A percentile compares a stretch with the other conserved stretches of the same genome.
Evolutionary conservation across 2,329 filamentous ascomycete species (phyloP).

Genomic region (Apiospora malaysiana): DNA sequence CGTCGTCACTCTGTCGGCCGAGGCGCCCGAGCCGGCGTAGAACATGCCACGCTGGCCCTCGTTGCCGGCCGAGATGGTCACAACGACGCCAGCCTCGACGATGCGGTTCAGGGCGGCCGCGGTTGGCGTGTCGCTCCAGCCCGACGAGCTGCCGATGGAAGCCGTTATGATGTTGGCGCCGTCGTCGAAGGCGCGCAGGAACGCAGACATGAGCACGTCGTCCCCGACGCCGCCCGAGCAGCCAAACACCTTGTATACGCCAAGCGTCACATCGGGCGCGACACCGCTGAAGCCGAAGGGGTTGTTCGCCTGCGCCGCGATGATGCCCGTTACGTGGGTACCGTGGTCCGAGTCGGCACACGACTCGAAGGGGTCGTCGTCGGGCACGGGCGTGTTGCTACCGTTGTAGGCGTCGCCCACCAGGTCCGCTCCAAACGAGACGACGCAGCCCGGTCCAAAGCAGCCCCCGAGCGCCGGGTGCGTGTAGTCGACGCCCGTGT

Average conservation of each 20-base stretch:
- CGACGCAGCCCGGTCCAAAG: constrained; percentile 64
- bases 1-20: constrained; percentile 53
- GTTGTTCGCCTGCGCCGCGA: constrained; percentile 60
- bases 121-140: constrained; percentile 60
- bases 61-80: constrained; percentile 60
- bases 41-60: constrained; percentile 53
- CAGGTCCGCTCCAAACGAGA: constrained; percentile 62
- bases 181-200: constrained; percentile 65
- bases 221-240: constrained; percentile 56
- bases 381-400: constrained; percentile 36
- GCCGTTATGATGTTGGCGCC: constrained; percentile 63
- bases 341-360: constrained; percentile 54
- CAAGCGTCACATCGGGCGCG: constrained; percentile 55
- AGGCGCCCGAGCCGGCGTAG: constrained; percentile 54
- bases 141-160: constrained; percentile 57
- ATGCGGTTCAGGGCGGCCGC: constrained; percentile 57
- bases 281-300: constrained; percentile 61
- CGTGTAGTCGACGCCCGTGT: constrained; percentile 65
- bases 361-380: constrained; percentile 29
- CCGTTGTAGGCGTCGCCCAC: constrained; percentile 60
- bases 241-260: constrained; percentile 62
- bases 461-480: constrained; percentile 69
- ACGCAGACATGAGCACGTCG: constrained; percentile 65
- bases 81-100: constrained; percentile 58
- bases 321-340: constrained; percentile 66